Percentiles rank a stretch among this genome's conserved stretches.
phyloP scores from a whole-genome alignment of 805 yeast genomes.

The Wickerhamiella domercqiae region DNA sequence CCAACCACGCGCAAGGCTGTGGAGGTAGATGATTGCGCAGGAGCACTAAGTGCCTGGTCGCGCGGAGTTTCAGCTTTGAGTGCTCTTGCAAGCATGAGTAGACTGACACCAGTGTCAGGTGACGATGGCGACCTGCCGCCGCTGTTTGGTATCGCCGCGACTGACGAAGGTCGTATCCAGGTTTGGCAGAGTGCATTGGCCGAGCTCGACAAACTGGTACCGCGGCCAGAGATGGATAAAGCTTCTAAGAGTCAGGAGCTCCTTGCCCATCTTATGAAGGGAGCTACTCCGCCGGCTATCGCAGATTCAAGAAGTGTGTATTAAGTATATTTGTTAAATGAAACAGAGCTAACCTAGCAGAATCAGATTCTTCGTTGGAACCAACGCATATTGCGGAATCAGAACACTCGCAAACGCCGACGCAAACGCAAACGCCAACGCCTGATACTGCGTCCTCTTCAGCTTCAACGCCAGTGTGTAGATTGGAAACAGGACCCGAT shows the following conservation, averaged over 20 bases:
- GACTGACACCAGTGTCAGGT: not conserved
- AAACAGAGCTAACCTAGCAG: conserved; percentile 1
- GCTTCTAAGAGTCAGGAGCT: conserved; percentile 53
- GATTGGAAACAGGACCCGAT: too few relatives aligned
- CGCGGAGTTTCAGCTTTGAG: not conserved
- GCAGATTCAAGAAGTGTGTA: conserved; percentile 18
- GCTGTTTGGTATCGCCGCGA: not conserved
- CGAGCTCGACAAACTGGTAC: conserved; percentile 30
- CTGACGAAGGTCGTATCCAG: not conserved
- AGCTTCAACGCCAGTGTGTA: too few relatives aligned
- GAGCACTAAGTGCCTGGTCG: not conserved
- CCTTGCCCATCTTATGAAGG: conserved; percentile 71
- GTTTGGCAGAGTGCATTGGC: not conserved
- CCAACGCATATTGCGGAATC: conserved; percentile 1
- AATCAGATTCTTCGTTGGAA: too few relatives aligned
- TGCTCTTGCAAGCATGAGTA: not conserved
- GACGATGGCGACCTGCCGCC: conserved; percentile 1
- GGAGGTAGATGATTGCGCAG: not conserved
- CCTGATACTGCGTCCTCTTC: too few relatives aligned
- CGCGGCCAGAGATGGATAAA: conserved; percentile 50
- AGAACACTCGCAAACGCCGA: too few relatives aligned
- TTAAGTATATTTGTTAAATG: conserved; percentile 6
- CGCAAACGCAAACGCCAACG: too few relatives aligned
- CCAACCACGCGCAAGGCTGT: conserved; percentile 1
- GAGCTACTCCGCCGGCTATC: conserved; percentile 18